Evolutionary conservation across 2,329 filamentous ascomycete genomes (phyloP).

Genomic region (Helotiales sp.): DNA sequence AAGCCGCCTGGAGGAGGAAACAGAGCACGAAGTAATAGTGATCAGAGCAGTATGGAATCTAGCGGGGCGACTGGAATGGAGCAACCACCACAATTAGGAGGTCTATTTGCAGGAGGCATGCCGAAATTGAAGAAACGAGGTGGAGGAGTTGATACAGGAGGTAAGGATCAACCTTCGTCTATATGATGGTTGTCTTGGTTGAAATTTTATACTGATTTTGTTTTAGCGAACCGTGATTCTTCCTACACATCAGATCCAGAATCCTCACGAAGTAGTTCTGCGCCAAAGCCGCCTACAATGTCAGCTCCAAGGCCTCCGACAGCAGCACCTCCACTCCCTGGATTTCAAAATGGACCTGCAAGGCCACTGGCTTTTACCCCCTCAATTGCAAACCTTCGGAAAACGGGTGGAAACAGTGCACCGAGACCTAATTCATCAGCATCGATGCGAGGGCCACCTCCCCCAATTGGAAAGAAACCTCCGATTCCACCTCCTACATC

Average conservation of each 20-base stretch:
- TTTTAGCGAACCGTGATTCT: slow-evolving; percentile 65
- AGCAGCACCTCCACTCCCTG: slow-evolving; percentile 59
- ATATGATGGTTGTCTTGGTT: no score
- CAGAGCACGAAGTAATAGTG: slow-evolving; percentile 83
- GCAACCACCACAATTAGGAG: slow-evolving; percentile 78
- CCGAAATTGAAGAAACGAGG: slow-evolving; percentile 90
- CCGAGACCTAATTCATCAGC: slow-evolving; percentile 64
- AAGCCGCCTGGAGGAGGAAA: slow-evolving; percentile 72
- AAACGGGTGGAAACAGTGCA: slow-evolving; percentile 54
- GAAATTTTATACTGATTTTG: slow-evolving; percentile 31
- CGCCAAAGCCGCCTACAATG: slow-evolving; percentile 60
- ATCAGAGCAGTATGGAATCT: slow-evolving; percentile 60
- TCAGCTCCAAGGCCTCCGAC: slow-evolving; percentile 64
- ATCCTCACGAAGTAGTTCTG: slow-evolving; percentile 61
- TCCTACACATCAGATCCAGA: slow-evolving; percentile 86
- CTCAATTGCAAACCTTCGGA: slow-evolving; percentile 65
- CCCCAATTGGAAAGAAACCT: slow-evolving; percentile 77
- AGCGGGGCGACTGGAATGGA: slow-evolving; percentile 52
- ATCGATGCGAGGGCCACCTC: slow-evolving; percentile 73
- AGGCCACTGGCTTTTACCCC: slow-evolving; percentile 52
- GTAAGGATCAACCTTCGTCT: slow-evolving; percentile 46
- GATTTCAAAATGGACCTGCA: slow-evolving; percentile 52
- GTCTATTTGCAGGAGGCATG: slow-evolving; percentile 92
- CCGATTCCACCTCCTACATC: slow-evolving; percentile 61
- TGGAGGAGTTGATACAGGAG: slow-evolving; percentile 77